Conservation (phyloP, 305 asterid genomes). For the Solanum hybrid region DNA sequence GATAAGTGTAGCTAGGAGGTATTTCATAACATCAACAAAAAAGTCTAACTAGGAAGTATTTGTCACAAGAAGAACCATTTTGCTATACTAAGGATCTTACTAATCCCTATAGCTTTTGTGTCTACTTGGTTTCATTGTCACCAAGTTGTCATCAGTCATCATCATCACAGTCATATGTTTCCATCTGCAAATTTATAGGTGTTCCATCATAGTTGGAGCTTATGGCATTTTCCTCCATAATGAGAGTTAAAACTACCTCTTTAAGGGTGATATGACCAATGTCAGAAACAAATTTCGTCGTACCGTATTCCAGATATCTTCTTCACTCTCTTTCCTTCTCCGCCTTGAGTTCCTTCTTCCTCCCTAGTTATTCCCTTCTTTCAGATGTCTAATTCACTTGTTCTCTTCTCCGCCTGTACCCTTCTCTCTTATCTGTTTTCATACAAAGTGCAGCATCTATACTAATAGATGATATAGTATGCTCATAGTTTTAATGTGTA, state of each 20-base stretch:
- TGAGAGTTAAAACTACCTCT: not conserved
- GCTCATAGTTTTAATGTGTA: not conserved
- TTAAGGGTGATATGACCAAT: not conserved
- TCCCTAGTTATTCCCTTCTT: not conserved
- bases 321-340: not conserved
- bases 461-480: not conserved
- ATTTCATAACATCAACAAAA: not conserved
- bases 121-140: not conserved
- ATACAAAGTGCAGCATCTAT: not conserved
- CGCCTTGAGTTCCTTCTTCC: not conserved
- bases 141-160: not conserved
- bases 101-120: not conserved
- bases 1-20: not conserved
- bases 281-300: not conserved
- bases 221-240: not conserved
- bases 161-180: not conserved
- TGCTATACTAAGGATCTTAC: not conserved
- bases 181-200: not conserved
- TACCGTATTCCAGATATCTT: not conserved
- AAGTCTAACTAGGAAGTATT: not conserved
- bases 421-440: not conserved
- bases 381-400: not conserved
- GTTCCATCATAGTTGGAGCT: not conserved
- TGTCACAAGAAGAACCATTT: not conserved
- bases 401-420: no score